These are phyloP conservation scores for Venturia oleaginea DNA, from an alignment of 2,329 filamentous ascomycete genomes.

Conservation along the genomic window DNA sequence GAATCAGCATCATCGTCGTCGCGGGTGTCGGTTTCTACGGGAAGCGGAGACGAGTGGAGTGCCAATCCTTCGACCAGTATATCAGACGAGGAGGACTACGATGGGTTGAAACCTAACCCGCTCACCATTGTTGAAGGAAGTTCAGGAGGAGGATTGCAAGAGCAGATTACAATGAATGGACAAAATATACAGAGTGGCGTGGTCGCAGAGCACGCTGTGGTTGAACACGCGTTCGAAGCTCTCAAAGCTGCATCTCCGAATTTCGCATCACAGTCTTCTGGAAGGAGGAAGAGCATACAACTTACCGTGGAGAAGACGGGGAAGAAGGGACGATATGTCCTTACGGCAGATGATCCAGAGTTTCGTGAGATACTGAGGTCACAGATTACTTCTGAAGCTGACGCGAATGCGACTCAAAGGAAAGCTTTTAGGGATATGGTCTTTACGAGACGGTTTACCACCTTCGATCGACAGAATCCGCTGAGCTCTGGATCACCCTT, in stretches of 20 bases:
- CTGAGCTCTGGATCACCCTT: slow-evolving; percentile 58
- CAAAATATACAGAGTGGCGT: neutral
- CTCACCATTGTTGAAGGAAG: slow-evolving; percentile 29
- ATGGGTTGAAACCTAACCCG: slow-evolving; percentile 28
- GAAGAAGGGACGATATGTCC: slow-evolving; percentile 37
- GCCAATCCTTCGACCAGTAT: neutral
- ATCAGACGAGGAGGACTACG: slow-evolving; percentile 33
- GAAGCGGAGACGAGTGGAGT: slow-evolving; percentile 13
- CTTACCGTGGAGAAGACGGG: slow-evolving; percentile 38
- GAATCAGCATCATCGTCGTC: neutral
- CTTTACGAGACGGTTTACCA: slow-evolving; percentile 64
- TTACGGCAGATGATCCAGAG: slow-evolving; percentile 42
- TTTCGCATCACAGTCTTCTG: neutral
- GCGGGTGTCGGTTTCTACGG: neutral
- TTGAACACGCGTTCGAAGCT: neutral
- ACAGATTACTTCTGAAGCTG: slow-evolving; percentile 34
- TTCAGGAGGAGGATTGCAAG: slow-evolving; percentile 20
- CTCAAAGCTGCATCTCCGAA: slow-evolving; percentile 1
- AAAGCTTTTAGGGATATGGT: slow-evolving; percentile 46
- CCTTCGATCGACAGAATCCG: slow-evolving; percentile 65
- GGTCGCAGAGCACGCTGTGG: neutral
- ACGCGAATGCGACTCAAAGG: neutral
- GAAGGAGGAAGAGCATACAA: slow-evolving; percentile 34
- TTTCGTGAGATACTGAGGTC: slow-evolving; percentile 37
- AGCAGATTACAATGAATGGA: slow-evolving; percentile 15